Base-by-base conservation (phyloP, 129 eudicot species). In the Apium graveolens region DNA sequence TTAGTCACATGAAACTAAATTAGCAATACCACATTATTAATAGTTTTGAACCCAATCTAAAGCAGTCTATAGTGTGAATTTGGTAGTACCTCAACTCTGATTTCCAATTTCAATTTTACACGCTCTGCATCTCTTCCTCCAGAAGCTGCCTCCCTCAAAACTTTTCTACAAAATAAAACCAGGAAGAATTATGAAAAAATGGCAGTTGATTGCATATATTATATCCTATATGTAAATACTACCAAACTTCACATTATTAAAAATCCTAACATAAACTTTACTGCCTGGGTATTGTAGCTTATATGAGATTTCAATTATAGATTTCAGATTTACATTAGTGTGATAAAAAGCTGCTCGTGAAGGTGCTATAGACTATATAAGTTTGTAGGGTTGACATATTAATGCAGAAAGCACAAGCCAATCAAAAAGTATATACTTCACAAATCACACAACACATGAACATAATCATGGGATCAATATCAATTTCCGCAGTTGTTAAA, bases 101-200 rank as follows among this genome's bases (percentile, higher is more conserved):
- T 87, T 87, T 95, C 98, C 82, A 95, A 87, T 85, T 86, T 91
- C 69, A 95, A 70, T 75, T 95, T 95, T 79, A 91, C 87, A 66
- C 98, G 92, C 81, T 95, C 98, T 44, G 98, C 96, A 77, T 95
- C 98, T 86, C 97, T 85, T 62, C 92, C 89, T 51, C 98, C 98
- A 34, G 97, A 87, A 82, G 98, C 98, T 63, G 96, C 90, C 88
- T 95, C 96, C 83, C 98, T 84, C 79, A 95, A 81, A 77, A 95
- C 97, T 81, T 95, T 95, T 88, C 98, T 95, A 75, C 79, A 84
- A 75, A 78, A 26, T 5, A 60, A 60, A 53, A 53, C 24, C 62
- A 53, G 6, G 27, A 21, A 18, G 60, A 20, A 57, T 57, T 32
- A 60, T 5, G 6, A 60, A n/a, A 60, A 55, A 21, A 24, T 11